Base-by-base conservation (phyloP, 441 rosid species). In the Populus hybrid region DNA sequence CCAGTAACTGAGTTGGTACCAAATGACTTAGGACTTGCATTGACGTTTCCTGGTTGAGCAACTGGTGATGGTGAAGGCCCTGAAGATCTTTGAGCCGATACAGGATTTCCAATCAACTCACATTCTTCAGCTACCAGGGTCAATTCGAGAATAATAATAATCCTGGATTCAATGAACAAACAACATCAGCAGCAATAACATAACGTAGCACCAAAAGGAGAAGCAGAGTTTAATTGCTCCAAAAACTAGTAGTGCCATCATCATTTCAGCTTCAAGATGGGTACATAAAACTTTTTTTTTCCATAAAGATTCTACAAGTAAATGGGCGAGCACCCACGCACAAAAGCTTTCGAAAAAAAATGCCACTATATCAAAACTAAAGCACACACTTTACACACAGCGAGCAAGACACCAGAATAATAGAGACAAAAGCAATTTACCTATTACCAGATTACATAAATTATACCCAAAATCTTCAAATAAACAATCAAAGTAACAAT, bases 81-180 rank as follows among this genome's bases (percentile, higher is more conserved):
- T 54, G 73, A 61, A 80, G 84, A 67, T 78, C 79, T 86, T 76
- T 78, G 87, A 10, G 76, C 73, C 21, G 71, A 57, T 28, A 77
- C 85, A 78, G 92, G 90, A 73, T 86, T 78, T 67, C 95, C 91
- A 83, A 94, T 87, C 10, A 83, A 68, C 78, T 84, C 83, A 69
- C 79, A 84, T 65, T 80, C 85, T 81, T 81, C 86, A 66, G 61
- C 67, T 42, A 90, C 36, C 36, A 94, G 85, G 5, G 85, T 90
- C 90, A 94, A 61, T 23, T 91, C 86, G 67, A 88, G 78, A 65
- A 92, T 83, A 50, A 92, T 83, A 75, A 92, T 88, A 84, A 94
- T 86, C 93, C 98, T 94, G 88, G 40, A 28, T 34, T 9, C 67
- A 57, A 23, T 18, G 28, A 74, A 35, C 57, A 23, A 74, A 32